Base-by-base conservation (phyloP, 495 filamentous ascomycete species). In the Xeromyces bisporus region DNA sequence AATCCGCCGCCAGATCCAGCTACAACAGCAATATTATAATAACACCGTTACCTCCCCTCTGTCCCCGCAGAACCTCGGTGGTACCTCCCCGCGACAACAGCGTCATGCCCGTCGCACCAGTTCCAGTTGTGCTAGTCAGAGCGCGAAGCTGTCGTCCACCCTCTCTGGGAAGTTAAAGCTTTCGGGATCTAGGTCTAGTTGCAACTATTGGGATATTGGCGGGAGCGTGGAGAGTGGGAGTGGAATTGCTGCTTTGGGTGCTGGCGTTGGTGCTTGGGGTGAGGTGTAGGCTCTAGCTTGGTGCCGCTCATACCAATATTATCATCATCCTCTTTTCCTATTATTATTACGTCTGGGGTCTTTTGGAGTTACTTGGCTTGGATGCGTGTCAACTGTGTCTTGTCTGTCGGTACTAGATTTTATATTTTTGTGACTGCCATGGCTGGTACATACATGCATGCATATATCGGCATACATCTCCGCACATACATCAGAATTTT, bases 201-300 rank as follows among this genome's bases (percentile, higher is more conserved):
- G 77, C 35, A 73, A 80, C 60, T 93, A 83, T 50, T 92, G 85
- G 85, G 84, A 91, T 49, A 69, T 87, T 30, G 80, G 80, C 14
- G 77, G 70, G 0, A 81, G 75, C 39, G 69, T 81, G 9, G 79
- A 79, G 6, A 83, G 73, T 35, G 77, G 69, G 3, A 80, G 74
- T 41, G 64, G 71, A 18, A 67, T 78, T 50, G 69, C 68, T 3
- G 64, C 69, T 23, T 58, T 59, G 18, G 59, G 55, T 12, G 66
- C 69, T 26, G 75, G 73, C 5, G 65, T 83, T 51, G 76, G 80
- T 13, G 69, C 67, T 30, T 84, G 78, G 73, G 80, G 78, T 11
- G 80, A 84, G 53, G 68, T 71, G 2, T 81, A n/a, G n/a, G n/a
- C n/a, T n/a, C n/a, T n/a, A n/a, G n/a, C n/a, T n/a, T n/a, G n/a